phyloP scores from a whole-genome alignment of 192 early-diverging fungal genomes.

The Coemansia asiatica region DNA sequence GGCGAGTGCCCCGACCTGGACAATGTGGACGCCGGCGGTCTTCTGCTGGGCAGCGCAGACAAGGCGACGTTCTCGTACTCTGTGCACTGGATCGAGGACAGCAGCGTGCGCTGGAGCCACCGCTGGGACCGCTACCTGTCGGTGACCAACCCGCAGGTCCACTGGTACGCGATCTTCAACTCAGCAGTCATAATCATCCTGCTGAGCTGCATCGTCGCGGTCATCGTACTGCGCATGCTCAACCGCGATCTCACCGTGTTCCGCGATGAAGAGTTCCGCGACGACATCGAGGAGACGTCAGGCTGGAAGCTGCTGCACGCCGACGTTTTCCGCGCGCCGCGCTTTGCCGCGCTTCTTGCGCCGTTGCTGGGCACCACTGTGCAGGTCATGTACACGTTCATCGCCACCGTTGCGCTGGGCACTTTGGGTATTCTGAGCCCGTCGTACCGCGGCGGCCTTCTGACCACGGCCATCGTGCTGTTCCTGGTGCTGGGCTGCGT shows the following conservation, averaged over 20 bases:
- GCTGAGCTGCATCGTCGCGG: constrained; percentile 63
- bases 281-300: constrained; percentile 67
- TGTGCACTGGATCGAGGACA: constrained; percentile 68
- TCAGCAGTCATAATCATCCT: constrained; percentile 65
- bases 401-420: constrained; percentile 58
- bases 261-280: constrained; percentile 54
- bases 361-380: constrained; percentile 73
- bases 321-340: constrained; percentile 74
- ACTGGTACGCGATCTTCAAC: constrained; percentile 74
- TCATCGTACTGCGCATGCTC: constrained; percentile 69
- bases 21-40: background rate
- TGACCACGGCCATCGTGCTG: constrained; percentile 57
- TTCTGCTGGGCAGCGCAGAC: constrained; percentile 34
- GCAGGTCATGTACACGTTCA: constrained; percentile 62
- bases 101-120: constrained; percentile 52
- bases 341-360: constrained; percentile 64
- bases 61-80: constrained; percentile 68
- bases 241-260: constrained; percentile 61
- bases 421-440: constrained; percentile 63
- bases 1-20: constrained; percentile 36
- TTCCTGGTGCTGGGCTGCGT: constrained; percentile 59
- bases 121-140: constrained; percentile 70
- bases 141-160: constrained; percentile 55
- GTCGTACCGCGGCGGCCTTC: constrained; percentile 64
- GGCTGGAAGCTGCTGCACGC: constrained; percentile 79